Evolutionary conservation across 2,329 filamentous ascomycete species (phyloP).

Genomic region (Fusarium haematococcum): DNA sequence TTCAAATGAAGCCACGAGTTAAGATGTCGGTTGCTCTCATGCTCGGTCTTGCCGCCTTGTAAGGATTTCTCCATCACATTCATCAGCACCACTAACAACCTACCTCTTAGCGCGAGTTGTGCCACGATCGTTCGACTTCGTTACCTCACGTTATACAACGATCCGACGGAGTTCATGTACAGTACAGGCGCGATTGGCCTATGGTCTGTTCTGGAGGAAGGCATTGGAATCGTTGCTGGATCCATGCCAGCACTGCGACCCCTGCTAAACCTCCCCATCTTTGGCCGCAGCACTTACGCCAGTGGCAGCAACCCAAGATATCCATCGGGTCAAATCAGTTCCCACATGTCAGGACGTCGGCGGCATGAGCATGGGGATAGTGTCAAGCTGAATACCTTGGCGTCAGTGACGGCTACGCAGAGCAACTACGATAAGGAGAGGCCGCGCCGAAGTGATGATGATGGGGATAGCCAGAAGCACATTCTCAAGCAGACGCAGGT

Average conservation of each 20-base stretch:
- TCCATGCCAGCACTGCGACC: constrained; percentile 39
- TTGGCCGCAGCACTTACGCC: constrained; percentile 18
- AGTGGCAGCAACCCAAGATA: constrained; percentile 15
- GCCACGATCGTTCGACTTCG: constrained; percentile 39
- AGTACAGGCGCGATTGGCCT: constrained; percentile 38
- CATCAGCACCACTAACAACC: background rate
- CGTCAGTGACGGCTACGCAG: background rate
- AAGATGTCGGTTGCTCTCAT: constrained; percentile 38
- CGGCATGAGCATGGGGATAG: background rate
- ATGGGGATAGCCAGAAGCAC: constrained; percentile 38
- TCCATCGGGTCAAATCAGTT: constrained; percentile 7
- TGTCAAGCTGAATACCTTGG: constrained; percentile 16
- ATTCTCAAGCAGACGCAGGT: constrained; percentile 40
- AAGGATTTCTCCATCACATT: background rate
- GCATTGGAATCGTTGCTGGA: constrained; percentile 40
- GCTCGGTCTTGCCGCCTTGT: constrained; percentile 39
- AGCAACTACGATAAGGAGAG: constrained; percentile 7
- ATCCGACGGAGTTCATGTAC: constrained; percentile 38
- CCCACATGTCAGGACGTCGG: background rate
- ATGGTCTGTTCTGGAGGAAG: constrained; percentile 39
- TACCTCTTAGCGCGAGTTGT: constrained; percentile 26
- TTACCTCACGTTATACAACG: constrained; percentile 36
- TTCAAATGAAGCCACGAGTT: constrained; percentile 42
- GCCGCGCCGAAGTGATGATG: constrained; percentile 27
- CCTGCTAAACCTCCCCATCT: constrained; percentile 31